Conservation (phyloP, 306 rosid species). For the Ormosia semicastrata region DNA sequence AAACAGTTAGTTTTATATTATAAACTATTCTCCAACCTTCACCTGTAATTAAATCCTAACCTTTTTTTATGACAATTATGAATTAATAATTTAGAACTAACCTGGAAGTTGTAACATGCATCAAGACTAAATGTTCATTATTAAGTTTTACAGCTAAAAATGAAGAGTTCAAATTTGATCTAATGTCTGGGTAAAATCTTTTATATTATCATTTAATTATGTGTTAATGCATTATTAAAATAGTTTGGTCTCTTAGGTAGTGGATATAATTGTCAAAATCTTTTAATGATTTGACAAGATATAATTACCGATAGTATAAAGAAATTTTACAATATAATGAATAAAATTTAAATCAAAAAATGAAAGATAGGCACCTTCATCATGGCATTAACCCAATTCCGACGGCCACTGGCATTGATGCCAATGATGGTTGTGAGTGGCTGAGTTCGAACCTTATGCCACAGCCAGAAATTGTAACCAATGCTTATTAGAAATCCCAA, state of each 20-base stretch:
- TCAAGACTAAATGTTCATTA: background rate
- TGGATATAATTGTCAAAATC: too few relatives aligned
- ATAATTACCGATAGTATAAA: background rate
- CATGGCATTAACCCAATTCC: conserved; percentile 79
- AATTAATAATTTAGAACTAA: background rate
- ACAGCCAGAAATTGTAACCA: conserved; percentile 73
- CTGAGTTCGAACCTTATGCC: conserved; percentile 72
- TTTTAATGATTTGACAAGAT: too few relatives aligned
- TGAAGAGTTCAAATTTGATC: too few relatives aligned
- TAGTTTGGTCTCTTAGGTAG: too few relatives aligned
- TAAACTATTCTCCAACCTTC: background rate
- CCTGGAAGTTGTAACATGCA: background rate
- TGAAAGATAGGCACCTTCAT: conserved; percentile 51
- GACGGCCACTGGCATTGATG: conserved; percentile 66
- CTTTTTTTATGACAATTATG: background rate
- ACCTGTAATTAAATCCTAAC: background rate
- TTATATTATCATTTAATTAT: too few relatives aligned
- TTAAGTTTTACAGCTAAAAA: too few relatives aligned
- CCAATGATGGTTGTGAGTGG: conserved; percentile 82
- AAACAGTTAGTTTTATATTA: too few relatives aligned
- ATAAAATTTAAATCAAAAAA: background rate
- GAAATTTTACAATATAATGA: too few relatives aligned
- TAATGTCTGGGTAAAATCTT: too few relatives aligned
- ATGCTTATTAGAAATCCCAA: conserved; percentile 47
- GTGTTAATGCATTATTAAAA: too few relatives aligned